phyloP scores from a whole-genome alignment of 306 rosid species.

The Crotalaria pallida region DNA sequence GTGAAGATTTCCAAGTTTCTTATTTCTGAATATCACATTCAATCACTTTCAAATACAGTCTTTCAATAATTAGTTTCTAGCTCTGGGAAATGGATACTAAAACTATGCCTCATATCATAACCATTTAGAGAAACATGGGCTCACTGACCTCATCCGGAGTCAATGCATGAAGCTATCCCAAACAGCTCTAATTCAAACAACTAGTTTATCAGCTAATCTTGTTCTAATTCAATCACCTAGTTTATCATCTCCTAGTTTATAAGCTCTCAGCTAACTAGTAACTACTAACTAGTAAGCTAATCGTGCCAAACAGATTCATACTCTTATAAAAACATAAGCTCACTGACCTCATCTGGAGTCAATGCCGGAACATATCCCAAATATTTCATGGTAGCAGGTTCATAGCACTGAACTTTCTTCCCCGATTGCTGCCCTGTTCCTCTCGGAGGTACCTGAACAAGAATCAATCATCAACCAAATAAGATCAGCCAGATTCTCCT shows the following conservation, averaged over 20 bases:
- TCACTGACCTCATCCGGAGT: too few species aligned
- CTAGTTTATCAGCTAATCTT: too few species aligned
- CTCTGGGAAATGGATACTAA: slow-evolving; percentile 1
- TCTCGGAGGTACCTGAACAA: slow-evolving; percentile 78
- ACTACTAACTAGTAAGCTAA: too few species aligned
- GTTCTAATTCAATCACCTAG: too few species aligned
- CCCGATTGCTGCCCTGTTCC: slow-evolving; percentile 68
- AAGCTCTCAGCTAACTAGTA: too few species aligned
- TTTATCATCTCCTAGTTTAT: too few species aligned
- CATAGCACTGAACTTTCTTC: slow-evolving; percentile 77
- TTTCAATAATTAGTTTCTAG: neutral
- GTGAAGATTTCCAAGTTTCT: neutral
- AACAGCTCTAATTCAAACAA: too few species aligned
- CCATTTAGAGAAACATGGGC: too few species aligned
- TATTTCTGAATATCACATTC: slow-evolving; percentile 5
- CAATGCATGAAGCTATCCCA: too few species aligned
- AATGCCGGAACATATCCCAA: slow-evolving; percentile 74
- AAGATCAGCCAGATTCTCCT: slow-evolving; percentile 5
- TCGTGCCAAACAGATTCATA: neutral
- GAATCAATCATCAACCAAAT: slow-evolving; percentile 17
- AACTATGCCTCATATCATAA: neutral
- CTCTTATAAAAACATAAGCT: slow-evolving; percentile 4
- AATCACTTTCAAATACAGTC: neutral
- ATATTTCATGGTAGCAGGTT: slow-evolving; percentile 95
- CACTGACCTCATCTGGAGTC: slow-evolving; percentile 65